Percentiles rank a stretch among this genome's conserved stretches.
Evolutionary conservation across 768 basidiomycete genomes (phyloP).

Genomic region (Pulveroboletus ravenelii): DNA sequence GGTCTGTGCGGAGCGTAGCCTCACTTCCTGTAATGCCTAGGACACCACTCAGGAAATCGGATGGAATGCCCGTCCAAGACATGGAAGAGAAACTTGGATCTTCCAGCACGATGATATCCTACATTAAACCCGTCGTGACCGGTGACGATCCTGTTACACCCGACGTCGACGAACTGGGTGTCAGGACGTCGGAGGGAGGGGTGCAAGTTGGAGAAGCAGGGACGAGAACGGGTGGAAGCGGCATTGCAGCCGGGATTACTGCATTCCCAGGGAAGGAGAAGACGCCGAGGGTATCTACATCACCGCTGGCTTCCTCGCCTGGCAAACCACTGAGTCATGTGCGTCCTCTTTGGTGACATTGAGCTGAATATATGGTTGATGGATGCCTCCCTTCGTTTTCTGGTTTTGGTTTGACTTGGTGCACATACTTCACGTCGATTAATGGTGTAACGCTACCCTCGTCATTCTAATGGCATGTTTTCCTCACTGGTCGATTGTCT

Average conservation of each 20-base stretch:
- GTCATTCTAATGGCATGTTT: constrained; percentile 26
- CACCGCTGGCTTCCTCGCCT: constrained; percentile 40
- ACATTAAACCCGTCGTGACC: constrained; percentile 47
- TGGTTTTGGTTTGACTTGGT: constrained; percentile 14
- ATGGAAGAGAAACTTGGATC: constrained; percentile 53
- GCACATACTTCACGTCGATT: constrained; percentile 28
- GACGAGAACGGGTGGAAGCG: constrained; percentile 2
- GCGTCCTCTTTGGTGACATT: constrained; percentile 72
- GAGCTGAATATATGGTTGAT: constrained; percentile 44
- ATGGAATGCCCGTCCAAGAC: constrained; percentile 20
- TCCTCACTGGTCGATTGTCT: constrained; percentile 13
- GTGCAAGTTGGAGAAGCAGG: constrained; percentile 29
- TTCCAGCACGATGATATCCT: constrained; percentile 70
- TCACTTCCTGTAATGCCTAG: constrained; percentile 37
- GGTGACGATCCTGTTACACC: constrained; percentile 37
- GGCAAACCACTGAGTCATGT: constrained; percentile 78
- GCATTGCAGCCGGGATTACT: constrained; percentile 13
- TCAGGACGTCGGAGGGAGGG: constrained; percentile 42
- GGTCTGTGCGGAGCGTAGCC: constrained; percentile 37
- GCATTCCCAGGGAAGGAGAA: constrained; percentile 12
- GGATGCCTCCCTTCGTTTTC: constrained; percentile 15
- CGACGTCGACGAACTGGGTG: constrained; percentile 38
- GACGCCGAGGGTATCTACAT: constrained; percentile 19
- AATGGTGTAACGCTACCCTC: constrained; percentile 29
- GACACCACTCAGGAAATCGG: constrained; percentile 25